Percentiles rank a stretch among this genome's conserved stretches.
Evolutionary conservation across 192 early-diverging fungal genomes (phyloP).

Genomic region (Coemansia sp.): DNA sequence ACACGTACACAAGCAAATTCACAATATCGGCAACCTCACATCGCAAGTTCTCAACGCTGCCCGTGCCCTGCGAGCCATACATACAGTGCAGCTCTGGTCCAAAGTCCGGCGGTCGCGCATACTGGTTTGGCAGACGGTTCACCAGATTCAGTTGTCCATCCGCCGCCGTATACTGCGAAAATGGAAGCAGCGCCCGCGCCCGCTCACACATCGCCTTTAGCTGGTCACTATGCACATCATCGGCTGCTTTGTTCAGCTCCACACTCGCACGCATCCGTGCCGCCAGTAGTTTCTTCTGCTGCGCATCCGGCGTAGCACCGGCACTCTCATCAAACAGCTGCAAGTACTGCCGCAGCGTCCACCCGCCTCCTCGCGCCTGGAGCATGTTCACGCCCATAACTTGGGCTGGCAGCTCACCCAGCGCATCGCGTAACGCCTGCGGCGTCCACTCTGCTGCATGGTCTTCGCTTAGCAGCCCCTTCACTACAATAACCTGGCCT

Average conservation of each 20-base stretch:
- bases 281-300: not conserved
- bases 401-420: constrained; percentile 11
- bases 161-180: constrained; percentile 54
- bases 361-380: not conserved
- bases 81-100: constrained; percentile 68
- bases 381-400: constrained; percentile 5
- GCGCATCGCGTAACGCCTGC: constrained; percentile 2
- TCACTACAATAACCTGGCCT: constrained; percentile 30
- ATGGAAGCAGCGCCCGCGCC: constrained; percentile 35
- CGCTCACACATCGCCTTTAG: not conserved
- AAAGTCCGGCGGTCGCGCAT: constrained; percentile 60
- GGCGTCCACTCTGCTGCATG: constrained; percentile 13
- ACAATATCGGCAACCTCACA: constrained; percentile 71
- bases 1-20: constrained; percentile 63
- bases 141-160: constrained; percentile 60
- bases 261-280: constrained; percentile 13
- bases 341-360: constrained; percentile 21
- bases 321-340: constrained; percentile 10
- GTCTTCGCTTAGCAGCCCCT: constrained; percentile 16
- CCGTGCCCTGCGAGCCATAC: constrained; percentile 50
- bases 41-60: constrained; percentile 66
- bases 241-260: constrained; percentile 3
- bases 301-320: not conserved
- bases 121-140: constrained; percentile 55
- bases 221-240: not conserved